Conservation (phyloP, 176 grass and related monocot genomes). For the Eleusine indica region DNA sequence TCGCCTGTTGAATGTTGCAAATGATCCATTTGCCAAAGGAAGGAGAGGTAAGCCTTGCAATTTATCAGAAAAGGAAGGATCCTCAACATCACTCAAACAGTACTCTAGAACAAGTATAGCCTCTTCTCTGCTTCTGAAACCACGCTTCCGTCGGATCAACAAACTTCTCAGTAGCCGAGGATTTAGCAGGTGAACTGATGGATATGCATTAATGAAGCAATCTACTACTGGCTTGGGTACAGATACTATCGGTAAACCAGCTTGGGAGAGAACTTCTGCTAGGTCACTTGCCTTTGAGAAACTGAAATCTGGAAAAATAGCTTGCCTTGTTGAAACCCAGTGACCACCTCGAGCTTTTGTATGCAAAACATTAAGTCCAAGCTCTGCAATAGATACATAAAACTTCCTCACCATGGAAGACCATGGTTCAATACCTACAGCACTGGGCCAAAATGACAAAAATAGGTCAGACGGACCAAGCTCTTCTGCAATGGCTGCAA, state of each 20-base stretch:
- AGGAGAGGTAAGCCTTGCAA: slow-evolving; percentile 84
- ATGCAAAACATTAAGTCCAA: slow-evolving; percentile 79
- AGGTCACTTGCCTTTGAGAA: slow-evolving; percentile 77
- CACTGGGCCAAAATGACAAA: slow-evolving; percentile 87
- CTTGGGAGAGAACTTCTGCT: slow-evolving; percentile 77
- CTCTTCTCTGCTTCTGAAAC: slow-evolving; percentile 77
- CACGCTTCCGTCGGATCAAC: slow-evolving; percentile 80
- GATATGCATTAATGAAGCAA: slow-evolving; percentile 71
- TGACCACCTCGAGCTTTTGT: slow-evolving; percentile 94
- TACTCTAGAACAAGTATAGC: slow-evolving; percentile 84
- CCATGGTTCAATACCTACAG: slow-evolving; percentile 81
- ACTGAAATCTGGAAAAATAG: slow-evolving; percentile 92
- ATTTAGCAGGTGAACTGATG: slow-evolving; percentile 83
- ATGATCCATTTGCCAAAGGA: slow-evolving; percentile 92
- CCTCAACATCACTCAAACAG: slow-evolving; percentile 81
- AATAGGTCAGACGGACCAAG: slow-evolving; percentile 80
- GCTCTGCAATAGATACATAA: slow-evolving; percentile 77
- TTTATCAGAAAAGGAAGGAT: slow-evolving; percentile 60
- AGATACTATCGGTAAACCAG: slow-evolving; percentile 81
- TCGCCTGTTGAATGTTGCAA: slow-evolving; percentile 65
- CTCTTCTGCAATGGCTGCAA: slow-evolving; percentile 79
- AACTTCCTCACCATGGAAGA: slow-evolving; percentile 82
- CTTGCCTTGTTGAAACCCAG: slow-evolving; percentile 90
- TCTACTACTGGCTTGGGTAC: slow-evolving; percentile 84
- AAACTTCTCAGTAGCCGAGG: slow-evolving; percentile 85